Evolutionary conservation across 140 eudicot genomes (phyloP), one percentile per base, ranked within the genome.

Genomic region (Ambrosia hybrid): DNA sequence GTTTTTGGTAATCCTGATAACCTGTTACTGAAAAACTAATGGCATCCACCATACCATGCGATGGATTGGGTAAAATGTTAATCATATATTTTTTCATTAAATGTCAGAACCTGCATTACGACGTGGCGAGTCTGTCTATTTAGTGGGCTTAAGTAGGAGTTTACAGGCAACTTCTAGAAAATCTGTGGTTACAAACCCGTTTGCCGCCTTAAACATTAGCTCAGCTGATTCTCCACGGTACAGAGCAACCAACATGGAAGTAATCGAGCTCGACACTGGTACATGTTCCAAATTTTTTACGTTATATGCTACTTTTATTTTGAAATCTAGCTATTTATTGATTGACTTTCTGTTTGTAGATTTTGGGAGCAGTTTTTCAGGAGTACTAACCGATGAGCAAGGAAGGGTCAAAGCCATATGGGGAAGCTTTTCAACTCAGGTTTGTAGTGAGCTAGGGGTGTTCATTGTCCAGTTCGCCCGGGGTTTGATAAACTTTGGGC

Each of bases 381-480:
- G 98, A 57, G 98, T 76, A 67, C 82, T 92, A 26, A 80, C 98
- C 16, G 98, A 92, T 75, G 95, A 92, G 69, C 85, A 63, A 48
- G 98, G 98, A 60, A 93, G 96, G 78, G 98, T 93, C 73, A 87
- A 85, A 71, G 98, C 98, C n/a, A 55, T 93, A 69, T 93, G 97
- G 98, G 92, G 89, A 72, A 93, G 96, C 83, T 92, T 92, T 73
- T 92, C 98, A 73, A 87, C 98, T 14, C 96, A 92, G 95, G 98
- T 91, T 74, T 75, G 71, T 9, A 43, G 34, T 30, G 34, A 30
- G 34, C 34, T 30, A 30, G 34, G 34, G 34, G 34, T 30, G 34
- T 30, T 30, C 34, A 30, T 30, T 30, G 34, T 2, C 2, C 2
- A 30, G 34, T 30, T 30, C 34, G 34, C 34, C 2, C 34, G 34